Evolutionary conservation across 1,284 basidiomycete genomes (phyloP), one percentile per base, ranked within the genome.

Genomic region (Melampsora larici-populina): DNA sequence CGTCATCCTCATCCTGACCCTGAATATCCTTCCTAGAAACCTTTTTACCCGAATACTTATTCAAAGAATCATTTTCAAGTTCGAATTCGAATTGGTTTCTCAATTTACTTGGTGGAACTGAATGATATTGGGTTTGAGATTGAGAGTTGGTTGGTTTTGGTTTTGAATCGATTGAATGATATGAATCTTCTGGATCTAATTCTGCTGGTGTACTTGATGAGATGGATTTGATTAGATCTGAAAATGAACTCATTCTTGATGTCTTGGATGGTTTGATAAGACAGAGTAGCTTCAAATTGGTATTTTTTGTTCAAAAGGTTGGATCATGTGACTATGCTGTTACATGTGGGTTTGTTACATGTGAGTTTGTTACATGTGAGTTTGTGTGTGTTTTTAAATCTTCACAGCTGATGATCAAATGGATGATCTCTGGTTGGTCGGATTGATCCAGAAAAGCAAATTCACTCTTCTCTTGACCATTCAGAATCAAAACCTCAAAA

Each of bases 101-200:
- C 29, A 73, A 46, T 33, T 49, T 18, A 29, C 62, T 73, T 15
- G 71, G 18, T 49, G 58, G 26, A 26, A 55, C 51, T 21, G 51
- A 26, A 7, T 26, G 51, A 55, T 55, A 55, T 55, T 55, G 21
- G 15, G 7, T 55, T 17, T 8, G 62, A 64, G 18, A 26, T 51
- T 18, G 11, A 29, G 55, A 33, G n/a, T 33, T 24, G 17, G 60
- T 21, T 24, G 24, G 31, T 17, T 64, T 51, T 46, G 31, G n/a
- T 65, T 51, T 73, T 58, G 60, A n/a, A 29, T 73, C 71, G 6
- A 73, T 65, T 33, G 73, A 75, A 48, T 75, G 73, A 51, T 75
- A 75, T 24, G 64, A 36, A 68, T 75, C 73, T 60, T 75, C 73
- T 24, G 73, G 73, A 31, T 75, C 73, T 43, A 75, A 51, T 33